phyloP scores from a whole-genome alignment of 495 filamentous ascomycete genomes.

The Pyronema omphalodes region DNA sequence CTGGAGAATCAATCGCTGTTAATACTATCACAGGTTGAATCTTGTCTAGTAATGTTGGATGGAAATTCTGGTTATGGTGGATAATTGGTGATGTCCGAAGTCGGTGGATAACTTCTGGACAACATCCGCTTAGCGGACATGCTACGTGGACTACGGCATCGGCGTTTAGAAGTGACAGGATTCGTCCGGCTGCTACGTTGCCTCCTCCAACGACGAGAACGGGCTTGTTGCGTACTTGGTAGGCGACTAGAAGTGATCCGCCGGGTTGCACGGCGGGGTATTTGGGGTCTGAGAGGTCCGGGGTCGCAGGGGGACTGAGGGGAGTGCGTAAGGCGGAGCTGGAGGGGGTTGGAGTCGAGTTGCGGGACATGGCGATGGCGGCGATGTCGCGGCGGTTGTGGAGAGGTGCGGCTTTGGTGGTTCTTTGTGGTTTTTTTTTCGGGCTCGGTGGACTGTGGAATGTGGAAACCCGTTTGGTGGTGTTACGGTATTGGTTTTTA shows the following conservation, averaged over 20 bases:
- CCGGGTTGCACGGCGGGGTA: slow-evolving; percentile 65
- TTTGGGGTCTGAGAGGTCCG: neutral
- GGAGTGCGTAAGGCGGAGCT: neutral
- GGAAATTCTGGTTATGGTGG: slow-evolving; percentile 65
- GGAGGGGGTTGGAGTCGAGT: neutral
- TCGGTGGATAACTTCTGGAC: slow-evolving; percentile 71
- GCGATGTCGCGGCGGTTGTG: slow-evolving; percentile 2
- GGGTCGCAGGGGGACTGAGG: neutral
- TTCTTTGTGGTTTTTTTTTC: too few relatives aligned
- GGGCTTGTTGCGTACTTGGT: slow-evolving; percentile 70
- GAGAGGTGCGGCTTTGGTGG: neutral
- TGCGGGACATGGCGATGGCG: neutral
- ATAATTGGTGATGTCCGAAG: slow-evolving; percentile 36
- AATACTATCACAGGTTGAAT: slow-evolving; percentile 59
- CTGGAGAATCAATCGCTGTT: slow-evolving; percentile 80
- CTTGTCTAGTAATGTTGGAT: slow-evolving; percentile 57
- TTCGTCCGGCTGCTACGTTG: slow-evolving; percentile 87
- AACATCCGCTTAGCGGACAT: slow-evolving; percentile 59
- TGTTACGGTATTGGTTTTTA: too few relatives aligned
- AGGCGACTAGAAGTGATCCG: slow-evolving; percentile 82
- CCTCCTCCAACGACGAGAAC: slow-evolving; percentile 84
- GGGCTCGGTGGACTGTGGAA: too few relatives aligned
- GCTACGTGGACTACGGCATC: slow-evolving; percentile 79
- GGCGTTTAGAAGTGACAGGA: slow-evolving; percentile 80
- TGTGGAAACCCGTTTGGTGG: too few relatives aligned